Evolutionary conservation across 2,329 filamentous ascomycete genomes (phyloP).

Genomic region (Pseudocercospora fuligena): DNA sequence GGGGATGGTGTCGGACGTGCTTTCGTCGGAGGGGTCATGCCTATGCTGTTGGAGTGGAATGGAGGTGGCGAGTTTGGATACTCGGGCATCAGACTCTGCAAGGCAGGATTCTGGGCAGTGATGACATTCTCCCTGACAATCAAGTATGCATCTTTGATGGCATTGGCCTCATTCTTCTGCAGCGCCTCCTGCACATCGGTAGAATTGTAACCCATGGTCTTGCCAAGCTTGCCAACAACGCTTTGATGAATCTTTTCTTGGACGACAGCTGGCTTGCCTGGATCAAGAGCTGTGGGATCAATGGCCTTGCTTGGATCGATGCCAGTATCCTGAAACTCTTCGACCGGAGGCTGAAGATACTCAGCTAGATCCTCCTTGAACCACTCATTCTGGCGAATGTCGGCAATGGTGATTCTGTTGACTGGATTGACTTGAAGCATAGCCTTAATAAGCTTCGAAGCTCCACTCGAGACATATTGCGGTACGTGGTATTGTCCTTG

Average conservation of each 20-base stretch:
- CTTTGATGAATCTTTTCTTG: constrained; percentile 90
- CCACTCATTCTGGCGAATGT: constrained; percentile 93
- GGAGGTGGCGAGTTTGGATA: constrained; percentile 47
- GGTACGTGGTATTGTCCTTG: constrained; percentile 92
- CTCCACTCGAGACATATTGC: constrained; percentile 85
- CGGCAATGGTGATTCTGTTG: constrained; percentile 88
- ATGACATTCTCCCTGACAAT: constrained; percentile 97
- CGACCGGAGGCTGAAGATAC: constrained; percentile 84
- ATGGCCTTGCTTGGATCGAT: constrained; percentile 92
- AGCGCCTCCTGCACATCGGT: constrained; percentile 94
- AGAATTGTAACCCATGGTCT: constrained; percentile 96
- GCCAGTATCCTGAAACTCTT: constrained; percentile 93
- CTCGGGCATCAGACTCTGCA: constrained; percentile 50
- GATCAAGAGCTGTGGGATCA: constrained; percentile 78
- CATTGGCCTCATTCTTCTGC: constrained; percentile 88
- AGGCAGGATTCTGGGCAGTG: constrained; percentile 83
- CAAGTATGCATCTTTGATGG: constrained; percentile 98
- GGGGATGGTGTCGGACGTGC: constrained; percentile 39
- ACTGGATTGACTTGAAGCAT: constrained; percentile 97
- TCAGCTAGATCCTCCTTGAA: constrained; percentile 84
- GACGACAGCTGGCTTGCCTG: constrained; percentile 75
- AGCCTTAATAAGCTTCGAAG: constrained; percentile 79
- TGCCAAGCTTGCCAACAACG: constrained; percentile 93
- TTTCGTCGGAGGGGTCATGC: constrained; percentile 34
- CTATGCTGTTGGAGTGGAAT: constrained; percentile 19